These are phyloP conservation scores for Aspergillus tanneri DNA, from an alignment of 2,329 filamentous ascomycete genomes.

Conservation along the genomic window DNA sequence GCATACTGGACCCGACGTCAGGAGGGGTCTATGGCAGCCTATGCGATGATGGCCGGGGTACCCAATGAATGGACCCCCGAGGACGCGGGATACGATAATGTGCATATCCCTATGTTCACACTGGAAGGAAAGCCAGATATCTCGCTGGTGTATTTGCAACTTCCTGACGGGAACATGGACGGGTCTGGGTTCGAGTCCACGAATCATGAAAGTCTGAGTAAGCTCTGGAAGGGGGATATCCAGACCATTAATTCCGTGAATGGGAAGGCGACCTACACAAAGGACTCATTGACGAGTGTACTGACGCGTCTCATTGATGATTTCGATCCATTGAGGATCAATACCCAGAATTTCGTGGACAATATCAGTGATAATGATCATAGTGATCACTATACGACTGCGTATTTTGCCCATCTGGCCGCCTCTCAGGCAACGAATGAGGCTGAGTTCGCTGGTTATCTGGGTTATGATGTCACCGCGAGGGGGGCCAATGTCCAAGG, in stretches of 20 bases:
- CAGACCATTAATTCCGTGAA: conserved; percentile 8
- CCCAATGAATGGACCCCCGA: conserved; percentile 13
- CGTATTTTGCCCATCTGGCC: conserved; percentile 9
- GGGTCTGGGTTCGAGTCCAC: conserved; percentile 13
- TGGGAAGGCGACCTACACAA: conserved; percentile 9
- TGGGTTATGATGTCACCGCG: conserved; percentile 4
- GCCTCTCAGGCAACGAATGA: background rate
- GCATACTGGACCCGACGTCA: conserved; percentile 19
- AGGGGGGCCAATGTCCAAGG: conserved; percentile 3
- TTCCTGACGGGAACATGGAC: conserved; percentile 17
- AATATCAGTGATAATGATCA: conserved; percentile 15
- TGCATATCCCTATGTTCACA: conserved; percentile 11
- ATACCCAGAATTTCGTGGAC: conserved; percentile 17
- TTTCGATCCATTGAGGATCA: conserved; percentile 13
- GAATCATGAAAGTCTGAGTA: conserved; percentile 12
- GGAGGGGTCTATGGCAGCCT: conserved; percentile 13
- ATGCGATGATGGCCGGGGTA: conserved; percentile 14
- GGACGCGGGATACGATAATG: conserved; percentile 11
- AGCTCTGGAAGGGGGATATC: conserved; percentile 16
- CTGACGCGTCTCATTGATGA: conserved; percentile 9
- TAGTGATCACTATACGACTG: conserved; percentile 17
- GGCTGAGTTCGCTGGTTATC: conserved; percentile 2
- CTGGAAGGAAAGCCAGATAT: conserved; percentile 7
- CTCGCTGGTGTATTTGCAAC: conserved; percentile 16
- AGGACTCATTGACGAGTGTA: conserved; percentile 6